Conservation (phyloP, 148 eudicot genomes). For the Silene conica region DNA sequence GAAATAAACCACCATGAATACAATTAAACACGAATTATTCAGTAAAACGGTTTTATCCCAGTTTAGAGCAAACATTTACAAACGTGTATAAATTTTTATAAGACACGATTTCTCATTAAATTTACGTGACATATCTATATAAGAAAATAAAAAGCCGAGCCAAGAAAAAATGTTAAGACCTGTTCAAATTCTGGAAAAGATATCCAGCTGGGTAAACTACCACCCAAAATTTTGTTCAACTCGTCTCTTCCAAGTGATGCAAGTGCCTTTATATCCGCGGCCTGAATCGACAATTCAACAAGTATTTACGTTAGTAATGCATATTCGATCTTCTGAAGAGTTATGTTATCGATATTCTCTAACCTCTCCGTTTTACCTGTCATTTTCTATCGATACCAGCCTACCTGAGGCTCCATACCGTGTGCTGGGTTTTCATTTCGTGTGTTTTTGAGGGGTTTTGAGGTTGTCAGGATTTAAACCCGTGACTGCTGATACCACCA, state of each 20-base stretch:
- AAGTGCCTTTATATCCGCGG: slow-evolving; percentile 79
- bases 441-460: no score
- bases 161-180: slow-evolving; percentile 45
- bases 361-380: background rate
- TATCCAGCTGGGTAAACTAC: slow-evolving; percentile 85
- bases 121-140: no score
- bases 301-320: background rate
- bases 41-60: background rate
- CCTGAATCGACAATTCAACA: slow-evolving; percentile 37
- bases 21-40: background rate
- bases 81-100: no score
- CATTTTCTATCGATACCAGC: no score
- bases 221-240: slow-evolving; percentile 90
- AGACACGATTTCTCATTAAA: no score
- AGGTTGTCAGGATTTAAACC: no score
- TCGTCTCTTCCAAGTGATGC: slow-evolving; percentile 85
- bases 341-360: background rate
- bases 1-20: slow-evolving; percentile 24
- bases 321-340: background rate
- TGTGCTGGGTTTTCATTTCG: no score
- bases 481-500: no score
- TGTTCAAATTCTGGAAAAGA: slow-evolving; percentile 93
- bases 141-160: no score
- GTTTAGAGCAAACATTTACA: no score
- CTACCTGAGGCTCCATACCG: no score